These are phyloP conservation scores for Apodospora peruviana DNA, from an alignment of 495 filamentous ascomycete species.

Conservation along the genomic window DNA sequence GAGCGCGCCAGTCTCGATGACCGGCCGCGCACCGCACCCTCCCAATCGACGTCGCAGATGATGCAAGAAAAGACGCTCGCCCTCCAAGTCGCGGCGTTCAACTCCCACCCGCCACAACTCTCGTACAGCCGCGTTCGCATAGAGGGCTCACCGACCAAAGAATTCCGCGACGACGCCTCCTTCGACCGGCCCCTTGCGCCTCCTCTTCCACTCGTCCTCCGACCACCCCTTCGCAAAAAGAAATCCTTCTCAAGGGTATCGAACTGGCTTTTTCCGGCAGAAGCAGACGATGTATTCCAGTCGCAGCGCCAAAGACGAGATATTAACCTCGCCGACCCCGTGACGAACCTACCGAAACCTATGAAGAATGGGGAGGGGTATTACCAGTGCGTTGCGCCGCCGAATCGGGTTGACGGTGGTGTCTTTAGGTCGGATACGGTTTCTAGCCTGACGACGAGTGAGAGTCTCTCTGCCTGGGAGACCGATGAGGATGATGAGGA, in stretches of 20 bases:
- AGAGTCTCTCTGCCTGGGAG: conserved; percentile 26
- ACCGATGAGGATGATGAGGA: conserved; percentile 8
- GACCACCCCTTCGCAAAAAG: conserved; percentile 48
- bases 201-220: conserved; percentile 46
- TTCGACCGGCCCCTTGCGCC: conserved; percentile 40
- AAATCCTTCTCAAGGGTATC: conserved; percentile 54
- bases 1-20: conserved; percentile 38
- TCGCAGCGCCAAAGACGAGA: background rate
- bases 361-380: conserved; percentile 44
- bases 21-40: conserved; percentile 27
- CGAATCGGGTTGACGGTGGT: background rate
- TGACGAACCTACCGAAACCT: conserved; percentile 45
- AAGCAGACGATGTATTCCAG: background rate
- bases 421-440: conserved; percentile 31
- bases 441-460: background rate
- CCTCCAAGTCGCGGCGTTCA: conserved; percentile 13
- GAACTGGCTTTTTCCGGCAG: conserved; percentile 44
- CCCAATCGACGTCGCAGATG: background rate
- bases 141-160: background rate
- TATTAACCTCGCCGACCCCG: conserved; percentile 33
- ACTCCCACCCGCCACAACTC: conserved; percentile 11
- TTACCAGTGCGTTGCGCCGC: conserved; percentile 44
- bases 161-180: background rate
- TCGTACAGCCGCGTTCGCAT: background rate
- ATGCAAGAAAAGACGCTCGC: conserved; percentile 12